Base-by-base conservation (phyloP, 129 eudicot genomes). In the Lactuca saligna region DNA sequence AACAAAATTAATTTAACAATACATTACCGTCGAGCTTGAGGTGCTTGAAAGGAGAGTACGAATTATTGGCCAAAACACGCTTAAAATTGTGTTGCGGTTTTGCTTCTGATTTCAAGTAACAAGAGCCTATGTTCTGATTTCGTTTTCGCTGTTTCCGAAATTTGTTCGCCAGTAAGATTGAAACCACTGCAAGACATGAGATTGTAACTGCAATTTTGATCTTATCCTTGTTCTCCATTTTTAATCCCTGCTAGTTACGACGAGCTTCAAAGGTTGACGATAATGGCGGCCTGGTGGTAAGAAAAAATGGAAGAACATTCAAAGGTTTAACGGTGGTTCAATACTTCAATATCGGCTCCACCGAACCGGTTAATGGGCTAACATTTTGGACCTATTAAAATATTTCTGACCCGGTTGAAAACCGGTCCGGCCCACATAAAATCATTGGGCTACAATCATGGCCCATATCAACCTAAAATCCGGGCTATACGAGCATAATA, bases 1-100 rank as follows among this genome's bases (percentile, higher is more conserved):
- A 71, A 59, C 49, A 65, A n/a, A 46, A 35, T 12, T 5, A 7
- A 51, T 56, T 46, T 2, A 32, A 2, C 15, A 77, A 57, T 49
- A 49, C 11, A 42, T 63, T 80, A 78, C 75, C 75, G 13, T 62
- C 35, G 70, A 77, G 86, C 76, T 84, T 87, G 66, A 87, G 82
- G 65, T 87, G 97, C 66, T 78, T 91, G 80, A 91, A 91, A 1
- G 80, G 86, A 53, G 92, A 57, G 74, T 87, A 91, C 0, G 97
- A 91, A 53, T 87, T 91, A 34, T 88, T 93, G 10, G 92, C 93
- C 63, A 87, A 63, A 13, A 91, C 90, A 35, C 95, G 87, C 63
- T 88, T 88, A 66, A 91, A 91, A 14, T 42, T 46, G 54, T 63
- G 75, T 49, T 91, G 97, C 14, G 96, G 88, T 39, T 88, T 91